These are phyloP conservation scores for Pseudozyma tsukubaensis DNA, from an alignment of 1,284 basidiomycete species.

Conservation along the genomic window DNA sequence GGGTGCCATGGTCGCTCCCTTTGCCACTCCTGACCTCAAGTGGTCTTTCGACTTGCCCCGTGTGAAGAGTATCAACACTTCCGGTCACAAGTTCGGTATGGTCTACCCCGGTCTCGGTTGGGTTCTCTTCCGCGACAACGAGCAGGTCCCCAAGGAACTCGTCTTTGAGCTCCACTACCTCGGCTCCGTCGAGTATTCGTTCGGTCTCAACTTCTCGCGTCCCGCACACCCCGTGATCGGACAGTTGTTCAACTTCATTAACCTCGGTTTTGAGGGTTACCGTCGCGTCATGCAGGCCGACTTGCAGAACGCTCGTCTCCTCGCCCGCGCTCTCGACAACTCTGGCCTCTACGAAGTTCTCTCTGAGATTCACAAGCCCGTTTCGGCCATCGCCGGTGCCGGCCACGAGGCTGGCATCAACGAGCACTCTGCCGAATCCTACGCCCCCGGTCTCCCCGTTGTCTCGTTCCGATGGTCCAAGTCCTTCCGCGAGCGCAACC, in stretches of 20 bases:
- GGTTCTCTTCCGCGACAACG: conserved; percentile 62
- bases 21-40: conserved; percentile 77
- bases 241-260: conserved; percentile 83
- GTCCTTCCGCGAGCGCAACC: conserved; percentile 65
- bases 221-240: conserved; percentile 89
- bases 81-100: conserved; percentile 84
- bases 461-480: conserved; percentile 89
- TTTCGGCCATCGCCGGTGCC: conserved; percentile 21
- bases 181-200: conserved; percentile 71
- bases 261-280: conserved; percentile 66
- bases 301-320: conserved; percentile 80
- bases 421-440: conserved; percentile 72
- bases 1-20: conserved; percentile 75
- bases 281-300: conserved; percentile 75
- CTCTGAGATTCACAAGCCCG: conserved; percentile 70
- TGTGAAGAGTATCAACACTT: conserved; percentile 83
- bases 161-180: conserved; percentile 87
- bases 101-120: conserved; percentile 78
- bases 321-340: conserved; percentile 86
- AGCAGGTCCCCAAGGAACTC: conserved; percentile 71
- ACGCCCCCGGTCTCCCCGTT: conserved; percentile 85
- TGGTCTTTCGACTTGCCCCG: conserved; percentile 78
- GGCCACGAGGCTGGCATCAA: conserved; percentile 65
- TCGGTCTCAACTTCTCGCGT: conserved; percentile 94
- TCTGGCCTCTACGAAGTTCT: conserved; percentile 78